Percentiles rank a stretch among this genome's conserved stretches.
Conservation (phyloP, 2,329 filamentous ascomycete genomes). For the Ploettnerulaceae sp. region DNA sequence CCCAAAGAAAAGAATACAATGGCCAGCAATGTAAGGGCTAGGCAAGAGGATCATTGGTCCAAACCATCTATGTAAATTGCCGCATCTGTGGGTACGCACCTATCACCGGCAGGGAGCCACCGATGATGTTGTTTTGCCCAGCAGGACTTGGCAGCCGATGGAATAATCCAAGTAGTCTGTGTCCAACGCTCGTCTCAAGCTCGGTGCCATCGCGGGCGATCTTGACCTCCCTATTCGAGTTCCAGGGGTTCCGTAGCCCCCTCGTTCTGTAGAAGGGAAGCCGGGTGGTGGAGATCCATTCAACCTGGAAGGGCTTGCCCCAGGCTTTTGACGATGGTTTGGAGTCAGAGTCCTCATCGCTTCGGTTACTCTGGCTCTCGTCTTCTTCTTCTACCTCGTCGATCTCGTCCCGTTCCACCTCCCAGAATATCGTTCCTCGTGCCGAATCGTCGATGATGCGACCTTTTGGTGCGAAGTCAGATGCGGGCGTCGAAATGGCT, state of each 20-base stretch:
- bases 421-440: constrained; percentile 96
- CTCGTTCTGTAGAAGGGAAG: constrained; percentile 86
- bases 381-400: constrained; percentile 44
- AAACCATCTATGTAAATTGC: not conserved
- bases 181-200: constrained; percentile 76
- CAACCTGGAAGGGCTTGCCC: constrained; percentile 86
- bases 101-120: constrained; percentile 17
- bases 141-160: constrained; percentile 43
- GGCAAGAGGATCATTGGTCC: not conserved
- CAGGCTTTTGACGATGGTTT: constrained; percentile 49
- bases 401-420: constrained; percentile 57
- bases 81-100: constrained; percentile 26
- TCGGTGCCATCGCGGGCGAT: constrained; percentile 94
- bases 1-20: constrained; percentile 3
- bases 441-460: constrained; percentile 89
- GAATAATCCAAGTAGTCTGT: constrained; percentile 74
- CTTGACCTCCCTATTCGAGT: constrained; percentile 91
- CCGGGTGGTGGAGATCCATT: constrained; percentile 80
- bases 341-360: constrained; percentile 37
- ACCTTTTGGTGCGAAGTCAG: constrained; percentile 71
- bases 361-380: constrained; percentile 35
- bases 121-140: constrained; percentile 17
- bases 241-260: constrained; percentile 88
- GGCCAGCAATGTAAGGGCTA: constrained; percentile 15
- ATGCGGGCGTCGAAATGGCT: constrained; percentile 74